Percentiles rank a stretch among this genome's conserved stretches.
These are phyloP conservation scores for Trichophyton equinum DNA, from an alignment of 2,329 filamentous ascomycete genomes.

Conservation along the genomic window DNA sequence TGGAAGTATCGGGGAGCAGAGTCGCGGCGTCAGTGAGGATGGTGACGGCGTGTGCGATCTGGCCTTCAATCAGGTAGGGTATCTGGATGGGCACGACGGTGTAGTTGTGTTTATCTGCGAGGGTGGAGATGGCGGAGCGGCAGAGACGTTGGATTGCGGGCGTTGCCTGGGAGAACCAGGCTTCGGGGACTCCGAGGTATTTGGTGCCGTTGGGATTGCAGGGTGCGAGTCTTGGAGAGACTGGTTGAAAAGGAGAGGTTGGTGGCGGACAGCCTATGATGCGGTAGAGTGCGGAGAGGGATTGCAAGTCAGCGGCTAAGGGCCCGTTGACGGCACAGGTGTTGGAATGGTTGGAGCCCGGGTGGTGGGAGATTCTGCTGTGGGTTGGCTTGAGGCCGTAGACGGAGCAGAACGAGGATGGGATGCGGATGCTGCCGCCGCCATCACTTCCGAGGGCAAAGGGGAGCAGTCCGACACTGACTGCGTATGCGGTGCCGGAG, in stretches of 20 bases:
- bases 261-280: slow-evolving; percentile 58
- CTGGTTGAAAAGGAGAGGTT: slow-evolving; percentile 38
- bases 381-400: slow-evolving; percentile 9
- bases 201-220: slow-evolving; percentile 35
- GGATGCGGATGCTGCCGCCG: slow-evolving; percentile 9
- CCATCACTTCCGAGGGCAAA: slow-evolving; percentile 7
- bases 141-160: slow-evolving; percentile 47
- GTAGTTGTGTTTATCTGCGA: slow-evolving; percentile 19
- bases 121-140: slow-evolving; percentile 44
- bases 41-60: slow-evolving; percentile 59
- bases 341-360: slow-evolving; percentile 42
- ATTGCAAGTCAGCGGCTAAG: slow-evolving; percentile 56
- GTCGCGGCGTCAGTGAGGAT: slow-evolving; percentile 55
- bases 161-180: slow-evolving; percentile 54
- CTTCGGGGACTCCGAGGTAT: slow-evolving; percentile 51
- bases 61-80: slow-evolving; percentile 48
- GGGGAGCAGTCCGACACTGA: slow-evolving; percentile 54
- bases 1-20: slow-evolving; percentile 25
- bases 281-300: slow-evolving; percentile 64
- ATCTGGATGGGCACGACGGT: slow-evolving; percentile 35
- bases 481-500: slow-evolving; percentile 54
- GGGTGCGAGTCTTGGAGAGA: slow-evolving; percentile 25
- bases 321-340: slow-evolving; percentile 55
- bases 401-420: slow-evolving; percentile 8
- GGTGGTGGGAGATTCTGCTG: slow-evolving; percentile 29